phyloP scores from a whole-genome alignment of 2,329 filamentous ascomycete genomes.

The Pseudocercospora vitis region DNA sequence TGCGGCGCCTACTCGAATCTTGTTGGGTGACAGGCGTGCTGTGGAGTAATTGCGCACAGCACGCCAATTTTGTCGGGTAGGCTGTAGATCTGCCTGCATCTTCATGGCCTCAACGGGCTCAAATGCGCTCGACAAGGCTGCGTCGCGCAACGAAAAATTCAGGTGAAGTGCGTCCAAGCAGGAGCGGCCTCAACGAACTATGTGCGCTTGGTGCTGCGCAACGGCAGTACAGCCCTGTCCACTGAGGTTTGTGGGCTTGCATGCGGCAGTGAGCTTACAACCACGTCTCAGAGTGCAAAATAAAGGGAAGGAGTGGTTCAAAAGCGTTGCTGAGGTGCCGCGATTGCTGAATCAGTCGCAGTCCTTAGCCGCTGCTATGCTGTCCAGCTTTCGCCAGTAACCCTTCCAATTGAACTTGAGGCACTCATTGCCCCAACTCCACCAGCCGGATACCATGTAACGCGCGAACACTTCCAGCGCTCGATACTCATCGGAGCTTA shows the following conservation, averaged over 20 bases:
- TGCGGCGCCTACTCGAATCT: neutral
- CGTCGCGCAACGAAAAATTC: neutral
- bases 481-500: slow-evolving; percentile 45
- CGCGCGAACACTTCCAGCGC: slow-evolving; percentile 77
- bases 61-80: neutral
- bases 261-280: neutral
- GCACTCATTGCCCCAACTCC: slow-evolving; percentile 74
- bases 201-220: neutral
- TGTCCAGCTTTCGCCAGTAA: slow-evolving; percentile 50
- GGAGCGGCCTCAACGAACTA: neutral
- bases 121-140: neutral
- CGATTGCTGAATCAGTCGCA: neutral
- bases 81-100: neutral
- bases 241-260: neutral
- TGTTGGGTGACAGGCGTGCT: neutral
- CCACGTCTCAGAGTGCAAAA: no score
- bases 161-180: neutral
- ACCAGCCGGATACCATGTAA: slow-evolving; percentile 73
- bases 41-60: neutral
- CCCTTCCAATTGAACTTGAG: slow-evolving; percentile 65
- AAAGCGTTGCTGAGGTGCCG: no score
- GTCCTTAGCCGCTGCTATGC: neutral
- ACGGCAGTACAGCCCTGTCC: neutral
- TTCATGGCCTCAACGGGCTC: neutral
- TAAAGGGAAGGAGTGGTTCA: no score